Conservation (phyloP, 257 asterid species). For the Fraxinus pennsylvanica region DNA sequence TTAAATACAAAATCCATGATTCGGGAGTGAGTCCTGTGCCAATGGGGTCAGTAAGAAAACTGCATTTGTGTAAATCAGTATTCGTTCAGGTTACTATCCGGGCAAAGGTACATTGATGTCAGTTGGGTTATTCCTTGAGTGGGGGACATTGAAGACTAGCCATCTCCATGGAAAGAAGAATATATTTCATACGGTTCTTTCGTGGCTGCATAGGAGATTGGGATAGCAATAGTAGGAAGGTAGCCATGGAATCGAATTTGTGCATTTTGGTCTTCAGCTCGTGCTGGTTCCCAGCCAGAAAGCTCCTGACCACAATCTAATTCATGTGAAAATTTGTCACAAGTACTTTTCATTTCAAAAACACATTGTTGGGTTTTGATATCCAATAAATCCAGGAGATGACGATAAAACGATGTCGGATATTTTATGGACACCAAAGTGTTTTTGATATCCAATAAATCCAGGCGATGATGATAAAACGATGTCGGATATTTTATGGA, state of each 20-base stretch:
- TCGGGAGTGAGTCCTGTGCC: constrained; percentile 4
- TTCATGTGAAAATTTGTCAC: not conserved
- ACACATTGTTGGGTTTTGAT: too few relatives aligned
- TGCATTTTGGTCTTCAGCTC: constrained; percentile 70
- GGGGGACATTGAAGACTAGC: constrained; percentile 55
- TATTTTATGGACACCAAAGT: too few relatives aligned
- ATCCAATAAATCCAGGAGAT: too few relatives aligned
- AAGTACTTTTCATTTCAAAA: too few relatives aligned
- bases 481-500: too few relatives aligned
- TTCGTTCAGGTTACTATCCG: constrained; percentile 17
- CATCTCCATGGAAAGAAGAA: constrained; percentile 62
- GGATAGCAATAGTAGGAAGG: constrained; percentile 44
- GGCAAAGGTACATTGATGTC: constrained; percentile 65
- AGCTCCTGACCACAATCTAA: constrained; percentile 87
- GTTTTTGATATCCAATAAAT: too few relatives aligned
- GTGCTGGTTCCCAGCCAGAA: constrained; percentile 67
- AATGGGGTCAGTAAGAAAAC: constrained; percentile 27
- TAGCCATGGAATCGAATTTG: constrained; percentile 43
- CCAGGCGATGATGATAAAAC: too few relatives aligned
- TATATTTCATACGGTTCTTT: constrained; percentile 50
- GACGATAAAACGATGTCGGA: too few relatives aligned
- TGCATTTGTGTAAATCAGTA: constrained; percentile 7
- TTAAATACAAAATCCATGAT: not conserved
- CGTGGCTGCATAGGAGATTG: constrained; percentile 51
- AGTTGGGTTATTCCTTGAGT: constrained; percentile 52